A percentile compares a stretch with the other conserved stretches of the same genome.
Conservation (phyloP, 164 flowering plant genomes). For the Liquidambar formosana region DNA sequence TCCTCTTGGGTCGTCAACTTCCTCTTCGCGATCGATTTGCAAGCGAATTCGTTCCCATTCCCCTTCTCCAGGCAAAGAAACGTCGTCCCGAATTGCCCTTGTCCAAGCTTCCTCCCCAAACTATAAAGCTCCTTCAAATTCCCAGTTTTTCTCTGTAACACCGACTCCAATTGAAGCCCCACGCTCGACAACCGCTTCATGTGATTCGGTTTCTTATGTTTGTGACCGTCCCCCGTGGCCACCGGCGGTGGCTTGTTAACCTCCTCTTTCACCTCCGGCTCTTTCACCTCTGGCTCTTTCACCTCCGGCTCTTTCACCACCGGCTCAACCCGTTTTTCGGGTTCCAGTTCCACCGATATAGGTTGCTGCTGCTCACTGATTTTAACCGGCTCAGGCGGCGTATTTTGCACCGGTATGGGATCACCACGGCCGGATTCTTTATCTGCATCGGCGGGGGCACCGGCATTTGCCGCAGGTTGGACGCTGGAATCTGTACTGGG, state of each 20-base stretch:
- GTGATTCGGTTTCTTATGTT: constrained; percentile 38
- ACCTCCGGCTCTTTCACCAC: no score
- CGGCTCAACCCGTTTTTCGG: constrained; percentile 7
- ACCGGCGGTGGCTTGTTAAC: constrained; percentile 8
- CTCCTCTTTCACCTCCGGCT: constrained; percentile 19
- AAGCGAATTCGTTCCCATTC: constrained; percentile 52
- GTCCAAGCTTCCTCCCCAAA: constrained; percentile 68
- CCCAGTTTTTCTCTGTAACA: constrained; percentile 55
- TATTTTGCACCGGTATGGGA: constrained; percentile 20
- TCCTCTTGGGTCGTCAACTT: constrained; percentile 61
- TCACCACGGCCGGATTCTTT: neutral
- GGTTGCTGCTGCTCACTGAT: constrained; percentile 2
- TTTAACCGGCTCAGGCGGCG: constrained; percentile 25
- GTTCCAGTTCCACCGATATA: constrained; percentile 17
- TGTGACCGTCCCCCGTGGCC: constrained; percentile 14
- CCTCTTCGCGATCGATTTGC: constrained; percentile 72
- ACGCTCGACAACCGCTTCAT: constrained; percentile 44
- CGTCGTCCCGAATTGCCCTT: constrained; percentile 76
- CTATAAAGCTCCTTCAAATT: constrained; percentile 58
- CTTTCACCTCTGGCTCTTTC: constrained; percentile 20
- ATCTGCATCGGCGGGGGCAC: neutral
- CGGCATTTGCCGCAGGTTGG: neutral
- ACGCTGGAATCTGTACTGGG: constrained; percentile 13
- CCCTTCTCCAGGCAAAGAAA: constrained; percentile 54
- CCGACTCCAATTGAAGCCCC: constrained; percentile 56